Conservation (phyloP, 2,329 filamentous ascomycete genomes). For the Pseudophaeomoniella oleicola region DNA sequence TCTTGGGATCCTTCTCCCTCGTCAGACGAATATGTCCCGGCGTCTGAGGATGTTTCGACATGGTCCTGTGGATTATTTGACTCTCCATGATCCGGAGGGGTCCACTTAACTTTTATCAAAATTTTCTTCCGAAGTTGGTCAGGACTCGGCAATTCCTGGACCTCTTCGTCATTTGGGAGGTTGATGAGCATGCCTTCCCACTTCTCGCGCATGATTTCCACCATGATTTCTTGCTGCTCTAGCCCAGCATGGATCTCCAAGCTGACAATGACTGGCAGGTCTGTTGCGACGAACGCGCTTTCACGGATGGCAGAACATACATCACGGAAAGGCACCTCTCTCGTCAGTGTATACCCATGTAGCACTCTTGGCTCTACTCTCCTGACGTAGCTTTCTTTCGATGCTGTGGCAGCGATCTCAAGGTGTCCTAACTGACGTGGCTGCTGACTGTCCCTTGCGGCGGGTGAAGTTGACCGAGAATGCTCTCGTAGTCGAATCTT, state of each 20-base stretch:
- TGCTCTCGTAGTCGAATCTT: neutral
- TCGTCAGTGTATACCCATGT: constrained; percentile 76
- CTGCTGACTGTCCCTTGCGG: neutral
- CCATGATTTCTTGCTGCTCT: constrained; percentile 82
- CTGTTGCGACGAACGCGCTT: constrained; percentile 59
- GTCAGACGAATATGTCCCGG: constrained; percentile 19
- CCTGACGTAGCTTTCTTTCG: constrained; percentile 2
- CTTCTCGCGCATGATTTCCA: constrained; percentile 80
- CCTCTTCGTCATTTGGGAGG: constrained; percentile 30
- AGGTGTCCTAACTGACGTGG: neutral
- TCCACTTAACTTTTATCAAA: constrained; percentile 64
- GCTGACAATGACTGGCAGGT: constrained; percentile 78
- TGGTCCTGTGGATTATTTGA: constrained; percentile 11
- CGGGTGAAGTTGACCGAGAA: neutral
- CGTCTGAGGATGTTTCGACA: constrained; percentile 2
- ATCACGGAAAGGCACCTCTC: constrained; percentile 71
- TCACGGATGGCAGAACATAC: constrained; percentile 71
- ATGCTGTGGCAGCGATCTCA: neutral
- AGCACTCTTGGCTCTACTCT: constrained; percentile 62
- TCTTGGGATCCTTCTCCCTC: constrained; percentile 20
- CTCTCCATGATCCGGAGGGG: constrained; percentile 26
- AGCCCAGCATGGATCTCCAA: constrained; percentile 76
- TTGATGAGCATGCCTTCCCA: constrained; percentile 67
- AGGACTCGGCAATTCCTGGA: constrained; percentile 47
- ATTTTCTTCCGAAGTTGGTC: constrained; percentile 66